These are phyloP conservation scores for Hypericum perforatum DNA, from an alignment of 345 rosid genomes.

Conservation along the genomic window DNA sequence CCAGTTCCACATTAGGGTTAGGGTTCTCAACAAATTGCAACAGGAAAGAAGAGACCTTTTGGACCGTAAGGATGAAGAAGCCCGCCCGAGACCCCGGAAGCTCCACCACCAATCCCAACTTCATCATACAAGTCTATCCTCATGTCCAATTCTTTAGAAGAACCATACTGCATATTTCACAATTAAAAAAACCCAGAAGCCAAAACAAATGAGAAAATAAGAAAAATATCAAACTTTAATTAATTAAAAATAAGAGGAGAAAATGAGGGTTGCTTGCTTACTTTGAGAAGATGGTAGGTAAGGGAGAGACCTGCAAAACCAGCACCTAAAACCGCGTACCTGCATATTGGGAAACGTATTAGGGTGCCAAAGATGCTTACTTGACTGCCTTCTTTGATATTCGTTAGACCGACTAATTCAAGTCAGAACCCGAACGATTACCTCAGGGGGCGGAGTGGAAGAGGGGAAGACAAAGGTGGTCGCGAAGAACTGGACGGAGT, in stretches of 20 bases:
- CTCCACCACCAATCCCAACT: conserved; percentile 85
- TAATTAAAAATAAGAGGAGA: background rate
- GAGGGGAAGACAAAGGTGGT: too few relatives aligned
- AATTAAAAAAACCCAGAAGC: background rate
- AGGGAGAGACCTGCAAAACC: conserved; percentile 97
- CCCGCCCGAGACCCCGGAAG: conserved; percentile 93
- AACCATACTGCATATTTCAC: conserved; percentile 36
- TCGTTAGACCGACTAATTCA: too few relatives aligned
- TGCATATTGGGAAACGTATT: conserved; percentile 12
- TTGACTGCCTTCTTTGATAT: too few relatives aligned
- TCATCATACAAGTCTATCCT: conserved; percentile 75
- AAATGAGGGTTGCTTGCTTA: conserved; percentile 2
- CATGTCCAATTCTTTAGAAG: conserved; percentile 34
- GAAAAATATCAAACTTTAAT: background rate
- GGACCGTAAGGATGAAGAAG: conserved; percentile 92
- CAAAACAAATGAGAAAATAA: background rate
- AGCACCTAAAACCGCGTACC: conserved; percentile 91
- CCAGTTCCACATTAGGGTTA: too few relatives aligned
- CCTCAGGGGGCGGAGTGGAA: too few relatives aligned
- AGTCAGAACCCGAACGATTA: too few relatives aligned
- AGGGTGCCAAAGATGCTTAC: too few relatives aligned
- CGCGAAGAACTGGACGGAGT: too few relatives aligned
- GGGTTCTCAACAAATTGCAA: too few relatives aligned
- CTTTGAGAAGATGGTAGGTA: conserved; percentile 75
- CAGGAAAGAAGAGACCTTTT: conserved; percentile 38